Conservation (phyloP, 2,329 filamentous ascomycete genomes). For the Zymoseptoria pseudotritici region DNA sequence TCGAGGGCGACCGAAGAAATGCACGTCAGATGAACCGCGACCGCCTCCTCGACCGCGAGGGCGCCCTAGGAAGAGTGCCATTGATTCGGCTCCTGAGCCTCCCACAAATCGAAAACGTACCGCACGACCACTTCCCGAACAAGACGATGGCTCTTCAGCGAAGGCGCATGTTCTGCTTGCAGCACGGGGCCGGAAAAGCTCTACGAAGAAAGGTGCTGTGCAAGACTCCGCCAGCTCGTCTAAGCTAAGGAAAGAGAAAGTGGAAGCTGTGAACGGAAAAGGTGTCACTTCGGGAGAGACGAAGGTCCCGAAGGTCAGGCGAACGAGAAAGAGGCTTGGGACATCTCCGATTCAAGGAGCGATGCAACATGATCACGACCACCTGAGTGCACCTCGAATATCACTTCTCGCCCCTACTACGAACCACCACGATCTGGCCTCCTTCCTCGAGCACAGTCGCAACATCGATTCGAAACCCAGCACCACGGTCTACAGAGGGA, state of each 20-base stretch:
- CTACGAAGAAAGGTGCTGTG: neutral
- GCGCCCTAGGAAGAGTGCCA: neutral
- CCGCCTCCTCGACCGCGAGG: neutral
- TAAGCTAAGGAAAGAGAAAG: no score
- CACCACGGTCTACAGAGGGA: constrained; percentile 61
- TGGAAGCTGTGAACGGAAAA: no score
- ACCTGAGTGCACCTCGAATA: neutral
- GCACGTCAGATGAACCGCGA: neutral
- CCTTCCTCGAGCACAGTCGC: constrained; percentile 58
- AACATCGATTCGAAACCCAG: constrained; percentile 48
- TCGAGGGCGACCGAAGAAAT: neutral
- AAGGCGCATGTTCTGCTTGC: no score
- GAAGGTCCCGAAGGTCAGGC: neutral
- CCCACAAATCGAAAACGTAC: neutral
- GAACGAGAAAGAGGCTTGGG: neutral
- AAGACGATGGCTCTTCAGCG: neutral
- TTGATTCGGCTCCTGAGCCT: neutral
- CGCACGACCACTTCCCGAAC: neutral
- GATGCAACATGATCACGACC: neutral
- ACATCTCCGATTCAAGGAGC: neutral
- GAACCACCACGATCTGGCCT: constrained; percentile 55
- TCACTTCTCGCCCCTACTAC: constrained; percentile 20
- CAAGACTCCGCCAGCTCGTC: neutral
- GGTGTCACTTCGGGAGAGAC: neutral
- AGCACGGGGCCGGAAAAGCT: no score